These are phyloP conservation scores for Penicillium soppii DNA, from an alignment of 495 filamentous ascomycete species.

Conservation along the genomic window DNA sequence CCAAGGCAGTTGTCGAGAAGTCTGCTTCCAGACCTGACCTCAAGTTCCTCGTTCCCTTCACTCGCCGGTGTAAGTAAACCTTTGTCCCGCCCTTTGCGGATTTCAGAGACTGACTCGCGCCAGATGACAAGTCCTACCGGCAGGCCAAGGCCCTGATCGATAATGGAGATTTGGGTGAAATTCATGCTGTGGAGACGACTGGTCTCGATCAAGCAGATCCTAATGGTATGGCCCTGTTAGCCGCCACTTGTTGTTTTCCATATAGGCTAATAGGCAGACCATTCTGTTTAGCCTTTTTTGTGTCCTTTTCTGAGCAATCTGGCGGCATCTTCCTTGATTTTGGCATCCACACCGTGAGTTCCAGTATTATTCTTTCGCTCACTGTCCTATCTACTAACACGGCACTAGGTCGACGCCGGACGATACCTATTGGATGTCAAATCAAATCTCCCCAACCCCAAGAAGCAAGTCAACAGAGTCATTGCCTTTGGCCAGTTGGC, in stretches of 20 bases:
- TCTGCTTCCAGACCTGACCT: constrained; percentile 69
- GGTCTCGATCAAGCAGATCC: constrained; percentile 18
- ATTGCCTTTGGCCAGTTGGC: constrained; percentile 17
- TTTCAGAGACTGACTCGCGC: background rate
- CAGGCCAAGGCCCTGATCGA: constrained; percentile 14
- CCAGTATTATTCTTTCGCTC: background rate
- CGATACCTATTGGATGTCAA: constrained; percentile 19
- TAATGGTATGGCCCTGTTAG: constrained; percentile 4
- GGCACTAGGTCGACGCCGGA: constrained; percentile 13
- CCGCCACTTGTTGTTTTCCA: background rate
- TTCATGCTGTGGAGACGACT: constrained; percentile 17
- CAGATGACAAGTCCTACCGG: constrained; percentile 16
- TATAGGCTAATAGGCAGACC: constrained; percentile 1
- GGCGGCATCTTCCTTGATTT: constrained; percentile 20
- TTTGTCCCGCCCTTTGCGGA: background rate
- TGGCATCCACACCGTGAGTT: constrained; percentile 16
- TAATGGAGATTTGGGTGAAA: constrained; percentile 14
- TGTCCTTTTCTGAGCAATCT: constrained; percentile 15
- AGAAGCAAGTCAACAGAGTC: constrained; percentile 19
- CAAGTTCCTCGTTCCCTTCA: constrained; percentile 22
- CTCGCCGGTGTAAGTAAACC: constrained; percentile 16
- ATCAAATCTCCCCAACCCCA: constrained; percentile 13
- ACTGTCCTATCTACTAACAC: constrained; percentile 1
- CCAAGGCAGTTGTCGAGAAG: constrained; percentile 51
- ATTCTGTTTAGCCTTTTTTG: constrained; percentile 12